Conservation (phyloP, 1,284 basidiomycete species). For the Apiotrichum gracile region DNA sequence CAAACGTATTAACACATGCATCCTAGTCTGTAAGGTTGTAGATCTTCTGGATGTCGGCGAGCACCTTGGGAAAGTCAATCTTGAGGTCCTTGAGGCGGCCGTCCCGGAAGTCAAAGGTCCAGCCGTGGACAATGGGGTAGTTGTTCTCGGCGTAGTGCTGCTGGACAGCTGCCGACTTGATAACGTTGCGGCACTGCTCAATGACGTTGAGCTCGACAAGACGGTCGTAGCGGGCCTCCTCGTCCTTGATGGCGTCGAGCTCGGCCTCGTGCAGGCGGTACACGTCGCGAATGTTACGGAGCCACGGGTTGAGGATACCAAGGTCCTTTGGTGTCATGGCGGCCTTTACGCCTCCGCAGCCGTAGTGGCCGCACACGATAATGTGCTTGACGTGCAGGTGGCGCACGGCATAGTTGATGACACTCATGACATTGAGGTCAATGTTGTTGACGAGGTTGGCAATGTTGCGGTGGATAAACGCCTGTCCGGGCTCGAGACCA, state of each 20-base stretch:
- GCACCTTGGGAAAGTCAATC: slow-evolving; percentile 8
- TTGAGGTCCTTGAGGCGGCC: slow-evolving; percentile 19
- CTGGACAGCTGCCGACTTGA: slow-evolving; percentile 18
- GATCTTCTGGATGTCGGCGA: slow-evolving; percentile 18
- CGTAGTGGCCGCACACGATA: slow-evolving; percentile 19
- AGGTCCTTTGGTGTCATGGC: slow-evolving; percentile 20
- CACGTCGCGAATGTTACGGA: slow-evolving; percentile 18
- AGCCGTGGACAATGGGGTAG: slow-evolving; percentile 17
- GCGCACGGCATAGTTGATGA: slow-evolving; percentile 19
- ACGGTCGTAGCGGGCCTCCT: slow-evolving; percentile 13
- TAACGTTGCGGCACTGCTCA: slow-evolving; percentile 19
- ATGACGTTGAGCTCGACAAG: slow-evolving; percentile 19
- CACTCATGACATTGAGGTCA: slow-evolving; percentile 16
- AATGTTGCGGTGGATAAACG: slow-evolving; percentile 22
- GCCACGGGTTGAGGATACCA: slow-evolving; percentile 20
- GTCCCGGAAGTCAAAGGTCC: slow-evolving; percentile 17
- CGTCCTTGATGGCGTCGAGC: slow-evolving; percentile 9
- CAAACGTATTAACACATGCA: no score
- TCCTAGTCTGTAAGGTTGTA: slow-evolving; percentile 16
- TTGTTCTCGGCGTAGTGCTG: slow-evolving; percentile 9
- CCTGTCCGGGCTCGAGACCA: slow-evolving; percentile 17
- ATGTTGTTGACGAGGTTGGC: slow-evolving; percentile 18
- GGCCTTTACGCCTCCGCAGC: slow-evolving; percentile 17
- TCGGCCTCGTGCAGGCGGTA: slow-evolving; percentile 17
- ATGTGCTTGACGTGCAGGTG: slow-evolving; percentile 21